Base-by-base conservation (phyloP, 495 filamentous ascomycete species). In the Hamigera avellanea region DNA sequence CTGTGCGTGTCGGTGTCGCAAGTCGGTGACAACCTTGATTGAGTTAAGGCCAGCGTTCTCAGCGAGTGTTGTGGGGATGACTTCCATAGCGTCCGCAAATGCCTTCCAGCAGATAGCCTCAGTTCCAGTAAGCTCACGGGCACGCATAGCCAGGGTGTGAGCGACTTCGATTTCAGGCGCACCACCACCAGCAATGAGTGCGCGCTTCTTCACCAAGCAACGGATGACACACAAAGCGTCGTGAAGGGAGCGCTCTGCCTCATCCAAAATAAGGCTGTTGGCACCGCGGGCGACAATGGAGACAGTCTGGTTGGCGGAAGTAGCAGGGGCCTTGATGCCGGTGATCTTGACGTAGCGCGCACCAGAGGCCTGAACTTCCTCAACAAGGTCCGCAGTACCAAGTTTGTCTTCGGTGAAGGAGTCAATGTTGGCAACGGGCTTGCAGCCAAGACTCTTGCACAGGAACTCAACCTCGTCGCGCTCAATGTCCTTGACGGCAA, bases 331-430 rank as follows among this genome's bases (percentile, higher is more conserved):
- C 61, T 81, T 86, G 31, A 93, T 87, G 47, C 93, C 93, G 10
- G 81, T 89, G 40, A 98, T 73, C 70, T 95, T 95, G 45, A 95
- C 87, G 53, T 89, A 86, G 32, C 87, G 81, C 32, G 85, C 80
- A 35, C 91, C 91, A 14, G 78, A 82, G 26, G 76, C 72, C 56
- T 94, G 84, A 14, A 83, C 75, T 58, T 98, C 91, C 62, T 98
- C 91, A 19, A 96, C 75, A 10, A 98, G 75, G 43, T 95, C 91
- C 21, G 93, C 91, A n/a, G 78, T 79, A 52, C 88, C 93, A 32
- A 98, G 83, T 66, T 95, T 98, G 68, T 98, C 91, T 62, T 96
- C 91, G 26, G 86, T 93, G 72, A 98, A 98, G 33, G 84, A 91
- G 63, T 98, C 91, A 56, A 96, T 85, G 61, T 98, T 93, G 47